These are phyloP conservation scores for Solanum rostratum DNA, from an alignment of 257 asterid species.

Conservation along the genomic window DNA sequence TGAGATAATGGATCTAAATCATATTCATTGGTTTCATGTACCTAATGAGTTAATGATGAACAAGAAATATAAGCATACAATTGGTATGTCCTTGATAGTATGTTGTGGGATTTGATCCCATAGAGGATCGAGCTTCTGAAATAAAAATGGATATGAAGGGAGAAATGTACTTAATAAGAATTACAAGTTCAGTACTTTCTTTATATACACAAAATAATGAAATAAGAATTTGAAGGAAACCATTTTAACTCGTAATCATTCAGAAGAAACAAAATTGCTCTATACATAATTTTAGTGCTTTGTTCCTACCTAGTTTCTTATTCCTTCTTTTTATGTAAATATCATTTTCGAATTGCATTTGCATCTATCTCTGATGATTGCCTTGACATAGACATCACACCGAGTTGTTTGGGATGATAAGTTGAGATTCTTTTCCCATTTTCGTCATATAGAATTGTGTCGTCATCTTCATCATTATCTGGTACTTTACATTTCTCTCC, in stretches of 20 bases:
- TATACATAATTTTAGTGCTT: neutral
- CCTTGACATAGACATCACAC: constrained; percentile 3
- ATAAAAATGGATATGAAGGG: neutral
- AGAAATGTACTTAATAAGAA: neutral
- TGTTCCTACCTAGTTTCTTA: neutral
- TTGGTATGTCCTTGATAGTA: neutral
- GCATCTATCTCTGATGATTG: constrained; percentile 5
- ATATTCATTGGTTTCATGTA: neutral
- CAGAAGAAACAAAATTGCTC: neutral
- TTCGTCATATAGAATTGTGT: constrained; percentile 42
- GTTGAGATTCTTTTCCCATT: constrained; percentile 47
- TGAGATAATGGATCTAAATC: neutral
- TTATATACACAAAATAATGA: neutral
- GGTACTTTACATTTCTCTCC: constrained; percentile 84
- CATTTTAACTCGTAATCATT: neutral
- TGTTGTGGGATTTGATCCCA: neutral
- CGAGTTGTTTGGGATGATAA: constrained; percentile 33
- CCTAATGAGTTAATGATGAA: neutral
- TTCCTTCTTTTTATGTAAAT: neutral
- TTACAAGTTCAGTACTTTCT: too few species aligned
- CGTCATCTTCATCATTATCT: constrained; percentile 26
- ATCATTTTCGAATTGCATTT: constrained; percentile 1
- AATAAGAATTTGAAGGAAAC: neutral
- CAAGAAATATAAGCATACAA: neutral
- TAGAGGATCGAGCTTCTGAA: neutral